Conservation (phyloP, 257 asterid species). For the Ilex asprella region DNA sequence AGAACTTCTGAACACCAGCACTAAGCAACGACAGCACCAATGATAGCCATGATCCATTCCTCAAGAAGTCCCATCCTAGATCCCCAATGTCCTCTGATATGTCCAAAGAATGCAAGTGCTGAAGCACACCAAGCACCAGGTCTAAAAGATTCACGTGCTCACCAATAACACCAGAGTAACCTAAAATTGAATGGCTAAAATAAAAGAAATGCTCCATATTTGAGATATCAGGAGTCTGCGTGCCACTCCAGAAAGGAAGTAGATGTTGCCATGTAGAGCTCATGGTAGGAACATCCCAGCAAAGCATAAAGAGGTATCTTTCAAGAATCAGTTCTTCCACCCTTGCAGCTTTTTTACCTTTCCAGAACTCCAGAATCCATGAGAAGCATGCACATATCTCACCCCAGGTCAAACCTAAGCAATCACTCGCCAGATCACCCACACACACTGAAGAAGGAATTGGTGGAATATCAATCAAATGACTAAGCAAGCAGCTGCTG, state of each 20-base stretch:
- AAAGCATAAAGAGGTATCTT: constrained; percentile 82
- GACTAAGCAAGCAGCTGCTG: constrained; percentile 49
- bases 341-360: constrained; percentile 52
- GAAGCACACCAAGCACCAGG: constrained; percentile 52
- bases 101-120: constrained; percentile 44
- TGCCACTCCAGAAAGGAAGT: constrained; percentile 30
- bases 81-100: constrained; percentile 40
- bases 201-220: constrained; percentile 48
- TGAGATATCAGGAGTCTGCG: constrained; percentile 35
- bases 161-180: constrained; percentile 25
- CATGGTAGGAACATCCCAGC: constrained; percentile 72
- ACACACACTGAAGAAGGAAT: constrained; percentile 55
- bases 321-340: constrained; percentile 77
- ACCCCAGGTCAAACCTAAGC: constrained; percentile 50
- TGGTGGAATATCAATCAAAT: constrained; percentile 74
- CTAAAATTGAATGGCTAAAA: constrained; percentile 49
- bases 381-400: constrained; percentile 49
- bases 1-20: constrained; percentile 41
- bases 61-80: constrained; percentile 67
- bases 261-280: constrained; percentile 35
- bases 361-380: constrained; percentile 64
- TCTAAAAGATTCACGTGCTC: constrained; percentile 37
- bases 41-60: constrained; percentile 78
- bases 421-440: constrained; percentile 34
- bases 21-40: constrained; percentile 54